Evolutionary conservation across 208 protist genomes (phyloP), one percentile per base, ranked within the genome.

Genomic region (Trypanosoma rangeli): DNA sequence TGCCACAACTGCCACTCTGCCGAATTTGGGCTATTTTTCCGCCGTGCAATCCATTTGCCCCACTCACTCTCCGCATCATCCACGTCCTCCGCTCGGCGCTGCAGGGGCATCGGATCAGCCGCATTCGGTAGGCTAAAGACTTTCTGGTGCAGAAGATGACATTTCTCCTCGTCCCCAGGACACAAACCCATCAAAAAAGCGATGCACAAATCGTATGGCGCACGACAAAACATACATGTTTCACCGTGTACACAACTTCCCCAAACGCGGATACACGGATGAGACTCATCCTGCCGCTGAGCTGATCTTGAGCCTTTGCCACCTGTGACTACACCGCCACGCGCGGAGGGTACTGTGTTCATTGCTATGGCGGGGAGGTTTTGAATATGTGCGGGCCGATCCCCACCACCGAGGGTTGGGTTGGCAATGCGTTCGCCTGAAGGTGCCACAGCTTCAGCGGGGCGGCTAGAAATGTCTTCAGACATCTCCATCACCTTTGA

Each of bases 1-100:
- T 94, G 76, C 83, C 82, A 92, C 74, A 94, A 61, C 70, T 94
- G 86, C 86, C 86, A 92, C 82, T 94, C 86, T 29, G 86, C 89
- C 35, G 75, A 84, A 68, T 92, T 94, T 13, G 80, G 79, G 74
- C 86, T 92, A 70, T 85, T 76, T 28, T 70, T 73, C n/a, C 80
- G 78, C 58, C 70, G 71, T 29, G 66, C 65, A 50, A 94, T 74
- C 89, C 89, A 94, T 52, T 75, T 72, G 0, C 60, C 72, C 85
- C 89, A 94, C n/a, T 1, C 65, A 63, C 65, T 70, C 28, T 62
- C 28, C 16, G 65, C 37, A 44, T 70, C 42, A 9, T 70, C 65
- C 35, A 70, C 26, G 35, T 74, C 49, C 50, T 48, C 33, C 33
- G 46, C 64, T 55, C 22, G 28, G 24, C 57, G 85, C 79, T 22